Conservation (phyloP, 2,329 filamentous ascomycete genomes). For the Ophiostoma ips region DNA sequence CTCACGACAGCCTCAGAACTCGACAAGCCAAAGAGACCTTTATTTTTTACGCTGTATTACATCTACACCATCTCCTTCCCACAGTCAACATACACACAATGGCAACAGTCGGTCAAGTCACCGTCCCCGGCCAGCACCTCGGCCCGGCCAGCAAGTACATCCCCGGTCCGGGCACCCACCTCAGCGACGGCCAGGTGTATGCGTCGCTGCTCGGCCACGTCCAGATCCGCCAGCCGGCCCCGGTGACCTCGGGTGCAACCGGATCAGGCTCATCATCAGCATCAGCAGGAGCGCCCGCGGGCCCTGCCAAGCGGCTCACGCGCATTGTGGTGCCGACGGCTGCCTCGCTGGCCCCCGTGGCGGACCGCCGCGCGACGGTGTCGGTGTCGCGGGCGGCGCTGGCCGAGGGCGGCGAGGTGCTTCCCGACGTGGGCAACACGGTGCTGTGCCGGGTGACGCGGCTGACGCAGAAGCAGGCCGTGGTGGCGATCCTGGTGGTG, state of each 20-base stretch:
- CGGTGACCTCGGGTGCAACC: slow-evolving; percentile 22
- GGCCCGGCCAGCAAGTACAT: slow-evolving; percentile 52
- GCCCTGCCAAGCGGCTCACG: slow-evolving; percentile 44
- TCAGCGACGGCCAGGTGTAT: slow-evolving; percentile 60
- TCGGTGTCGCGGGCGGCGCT: slow-evolving; percentile 36
- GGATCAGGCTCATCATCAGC: background rate
- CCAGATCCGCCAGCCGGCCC: slow-evolving; percentile 32
- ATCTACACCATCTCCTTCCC: too few species aligned
- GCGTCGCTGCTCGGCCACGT: slow-evolving; percentile 72
- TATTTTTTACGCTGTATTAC: too few species aligned
- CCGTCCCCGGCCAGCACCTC: slow-evolving; percentile 70
- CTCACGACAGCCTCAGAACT: too few species aligned
- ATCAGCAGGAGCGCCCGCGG: slow-evolving; percentile 11
- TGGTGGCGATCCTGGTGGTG: slow-evolving; percentile 74
- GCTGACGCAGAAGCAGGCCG: slow-evolving; percentile 72
- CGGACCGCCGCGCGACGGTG: slow-evolving; percentile 35
- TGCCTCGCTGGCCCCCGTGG: slow-evolving; percentile 24
- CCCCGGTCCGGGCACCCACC: slow-evolving; percentile 72
- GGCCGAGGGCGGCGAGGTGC: slow-evolving; percentile 38
- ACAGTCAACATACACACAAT: background rate
- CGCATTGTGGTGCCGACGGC: slow-evolving; percentile 33
- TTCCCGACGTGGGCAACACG: slow-evolving; percentile 67
- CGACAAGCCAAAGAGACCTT: too few species aligned
- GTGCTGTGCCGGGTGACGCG: slow-evolving; percentile 79
- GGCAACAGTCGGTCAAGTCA: slow-evolving; percentile 26